Percentiles rank a stretch among this genome's conserved stretches.
phyloP scores from a whole-genome alignment of 2,329 filamentous ascomycete species.

The Hymenoscyphus fructigenus region DNA sequence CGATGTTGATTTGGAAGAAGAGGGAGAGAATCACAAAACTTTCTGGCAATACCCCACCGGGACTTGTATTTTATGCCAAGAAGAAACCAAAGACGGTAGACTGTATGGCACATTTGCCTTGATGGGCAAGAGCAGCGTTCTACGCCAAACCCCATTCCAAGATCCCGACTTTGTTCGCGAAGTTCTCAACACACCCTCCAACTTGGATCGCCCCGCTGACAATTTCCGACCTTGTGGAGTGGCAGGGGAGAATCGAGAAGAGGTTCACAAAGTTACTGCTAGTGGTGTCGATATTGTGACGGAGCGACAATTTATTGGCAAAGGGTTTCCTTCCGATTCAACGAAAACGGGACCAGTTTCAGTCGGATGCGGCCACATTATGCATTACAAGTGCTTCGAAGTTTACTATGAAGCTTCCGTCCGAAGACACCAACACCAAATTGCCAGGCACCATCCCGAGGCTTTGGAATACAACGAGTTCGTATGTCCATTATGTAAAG shows the following conservation, averaged over 20 bases:
- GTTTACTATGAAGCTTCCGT: constrained; percentile 82
- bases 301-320: constrained; percentile 81
- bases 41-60: constrained; percentile 89
- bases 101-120: constrained; percentile 93
- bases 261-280: constrained; percentile 72
- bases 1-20: constrained; percentile 60
- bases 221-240: constrained; percentile 85
- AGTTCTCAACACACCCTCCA: constrained; percentile 73
- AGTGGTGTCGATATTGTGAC: constrained; percentile 68
- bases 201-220: constrained; percentile 82
- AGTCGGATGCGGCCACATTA: constrained; percentile 93
- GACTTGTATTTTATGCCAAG: constrained; percentile 94
- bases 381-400: constrained; percentile 97
- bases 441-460: constrained; percentile 92
- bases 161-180: constrained; percentile 85
- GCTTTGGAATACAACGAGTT: constrained; percentile 79
- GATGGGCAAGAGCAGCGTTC: constrained; percentile 79
- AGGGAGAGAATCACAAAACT: constrained; percentile 65
- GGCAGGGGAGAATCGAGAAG: constrained; percentile 78
- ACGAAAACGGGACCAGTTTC: constrained; percentile 76
- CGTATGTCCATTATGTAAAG: constrained; percentile 95
- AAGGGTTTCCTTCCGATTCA: constrained; percentile 74
- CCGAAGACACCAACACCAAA: constrained; percentile 84
- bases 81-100: constrained; percentile 85
- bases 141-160: constrained; percentile 81